A percentile compares a stretch with the other conserved stretches of the same genome.
phyloP scores from a whole-genome alignment of 176 grass and related monocot species.

The Cenchrus purpureus region DNA sequence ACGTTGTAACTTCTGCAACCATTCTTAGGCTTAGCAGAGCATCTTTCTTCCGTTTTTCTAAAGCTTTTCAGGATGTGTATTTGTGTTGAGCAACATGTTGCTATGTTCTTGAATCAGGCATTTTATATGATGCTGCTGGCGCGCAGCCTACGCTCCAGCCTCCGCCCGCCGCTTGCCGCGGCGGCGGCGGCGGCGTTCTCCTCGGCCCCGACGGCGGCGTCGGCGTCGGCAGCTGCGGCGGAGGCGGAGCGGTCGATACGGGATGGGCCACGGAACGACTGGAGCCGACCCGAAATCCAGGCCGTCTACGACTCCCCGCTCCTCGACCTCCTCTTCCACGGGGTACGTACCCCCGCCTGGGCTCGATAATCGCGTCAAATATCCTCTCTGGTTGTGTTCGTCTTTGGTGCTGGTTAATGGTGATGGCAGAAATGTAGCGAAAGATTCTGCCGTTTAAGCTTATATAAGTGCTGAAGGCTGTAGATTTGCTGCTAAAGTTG shows the following conservation, averaged over 20 bases:
- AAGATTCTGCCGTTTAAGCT: neutral
- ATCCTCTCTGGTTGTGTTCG: neutral
- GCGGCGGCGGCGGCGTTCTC: conserved; percentile 24
- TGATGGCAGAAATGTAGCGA: neutral
- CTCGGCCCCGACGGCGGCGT: conserved; percentile 31
- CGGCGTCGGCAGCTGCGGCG: conserved; percentile 53
- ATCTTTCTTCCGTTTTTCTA: no score
- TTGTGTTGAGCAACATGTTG: no score
- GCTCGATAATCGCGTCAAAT: neutral
- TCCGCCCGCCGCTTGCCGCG: conserved; percentile 6
- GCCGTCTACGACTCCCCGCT: conserved; percentile 85
- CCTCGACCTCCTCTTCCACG: conserved; percentile 95
- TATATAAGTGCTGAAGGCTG: neutral
- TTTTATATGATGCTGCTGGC: conserved; percentile 61
- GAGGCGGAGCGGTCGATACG: conserved; percentile 75
- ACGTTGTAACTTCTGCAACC: no score
- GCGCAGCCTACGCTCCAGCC: conserved; percentile 60
- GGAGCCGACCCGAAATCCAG: conserved; percentile 84
- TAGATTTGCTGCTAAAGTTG: neutral
- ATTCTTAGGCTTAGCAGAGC: no score
- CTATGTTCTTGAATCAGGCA: neutral
- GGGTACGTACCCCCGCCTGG: conserved; percentile 38
- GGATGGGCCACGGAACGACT: conserved; percentile 80
- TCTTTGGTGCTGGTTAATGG: neutral
- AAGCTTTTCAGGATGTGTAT: no score